A percentile compares a stretch with the other conserved stretches of the same genome.
These are phyloP conservation scores for Trypanosoma rangeli DNA, from an alignment of 208 protist genomes.

Conservation along the genomic window DNA sequence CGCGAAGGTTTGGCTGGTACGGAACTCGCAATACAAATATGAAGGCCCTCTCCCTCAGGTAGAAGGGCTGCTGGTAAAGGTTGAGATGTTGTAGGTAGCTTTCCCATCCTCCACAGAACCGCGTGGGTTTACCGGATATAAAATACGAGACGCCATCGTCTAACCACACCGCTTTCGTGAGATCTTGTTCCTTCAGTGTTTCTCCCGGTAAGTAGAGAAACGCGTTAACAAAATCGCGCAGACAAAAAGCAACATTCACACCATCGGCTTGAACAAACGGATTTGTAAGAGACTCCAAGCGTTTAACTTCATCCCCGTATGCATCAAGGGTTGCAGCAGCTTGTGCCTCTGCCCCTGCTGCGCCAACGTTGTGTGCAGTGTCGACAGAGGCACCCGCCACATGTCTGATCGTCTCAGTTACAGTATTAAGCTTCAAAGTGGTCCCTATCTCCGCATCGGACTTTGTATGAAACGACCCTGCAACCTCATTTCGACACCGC, in stretches of 20 bases:
- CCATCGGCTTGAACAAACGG: conserved; percentile 33
- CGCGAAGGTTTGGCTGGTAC: conserved; percentile 54
- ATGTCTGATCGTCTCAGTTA: neutral
- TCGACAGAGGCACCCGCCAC: neutral
- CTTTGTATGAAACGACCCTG: neutral
- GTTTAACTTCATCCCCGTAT: neutral
- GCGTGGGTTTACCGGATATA: conserved; percentile 41
- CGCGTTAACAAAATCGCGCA: conserved; percentile 61
- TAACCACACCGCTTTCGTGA: conserved; percentile 44
- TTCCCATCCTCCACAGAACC: conserved; percentile 47
- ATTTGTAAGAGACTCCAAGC: conserved; percentile 16
- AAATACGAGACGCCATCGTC: conserved; percentile 61
- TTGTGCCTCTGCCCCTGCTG: neutral
- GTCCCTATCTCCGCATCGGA: neutral
- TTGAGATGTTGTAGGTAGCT: conserved; percentile 65
- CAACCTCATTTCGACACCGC: conserved; percentile 32
- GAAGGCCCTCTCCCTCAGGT: conserved; percentile 56
- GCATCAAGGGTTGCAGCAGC: neutral
- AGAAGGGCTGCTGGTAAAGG: conserved; percentile 65
- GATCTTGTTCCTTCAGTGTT: conserved; percentile 33
- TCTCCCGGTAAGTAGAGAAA: conserved; percentile 48
- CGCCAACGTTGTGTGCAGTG: neutral
- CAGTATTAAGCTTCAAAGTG: neutral
- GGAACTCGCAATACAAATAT: conserved; percentile 66
- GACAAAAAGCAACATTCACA: conserved; percentile 65